A percentile compares a stretch with the other conserved stretches of the same genome.
Evolutionary conservation across 2,329 filamentous ascomycete genomes (phyloP).

Genomic region (Fusarium acutatum): DNA sequence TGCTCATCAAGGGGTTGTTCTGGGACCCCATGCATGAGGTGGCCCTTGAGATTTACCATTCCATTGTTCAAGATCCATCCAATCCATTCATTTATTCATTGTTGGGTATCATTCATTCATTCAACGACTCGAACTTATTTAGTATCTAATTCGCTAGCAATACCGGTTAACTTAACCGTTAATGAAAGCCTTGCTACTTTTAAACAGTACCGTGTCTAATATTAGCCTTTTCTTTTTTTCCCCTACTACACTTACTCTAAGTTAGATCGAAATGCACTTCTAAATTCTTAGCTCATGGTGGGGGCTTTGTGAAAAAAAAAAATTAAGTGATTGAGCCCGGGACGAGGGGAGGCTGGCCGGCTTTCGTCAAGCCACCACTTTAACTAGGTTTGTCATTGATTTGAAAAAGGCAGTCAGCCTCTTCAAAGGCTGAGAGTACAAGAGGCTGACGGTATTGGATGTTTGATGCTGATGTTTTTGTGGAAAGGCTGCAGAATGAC

Average conservation of each 20-base stretch:
- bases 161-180: neutral
- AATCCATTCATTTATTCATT: neutral
- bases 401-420: neutral
- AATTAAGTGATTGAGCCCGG: neutral
- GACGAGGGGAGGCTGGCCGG: constrained; percentile 1
- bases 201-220: constrained; percentile 10
- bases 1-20: neutral
- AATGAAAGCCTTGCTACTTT: neutral
- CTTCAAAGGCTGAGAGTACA: neutral
- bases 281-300: constrained; percentile 26
- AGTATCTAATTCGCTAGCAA: neutral
- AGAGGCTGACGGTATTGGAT: constrained; percentile 11
- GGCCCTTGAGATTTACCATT: neutral
- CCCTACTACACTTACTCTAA: neutral
- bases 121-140: neutral
- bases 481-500: constrained; percentile 11
- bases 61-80: neutral
- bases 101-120: neutral
- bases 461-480: neutral
- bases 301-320: constrained; percentile 12
- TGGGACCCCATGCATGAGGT: neutral
- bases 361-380: constrained; percentile 16
- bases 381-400: neutral
- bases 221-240: constrained; percentile 12
- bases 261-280: constrained; percentile 23